Evolutionary conservation across 2,329 filamentous ascomycete species (phyloP), one percentile per base, ranked within the genome.

Genomic region (Pleurostoma richardsiae): DNA sequence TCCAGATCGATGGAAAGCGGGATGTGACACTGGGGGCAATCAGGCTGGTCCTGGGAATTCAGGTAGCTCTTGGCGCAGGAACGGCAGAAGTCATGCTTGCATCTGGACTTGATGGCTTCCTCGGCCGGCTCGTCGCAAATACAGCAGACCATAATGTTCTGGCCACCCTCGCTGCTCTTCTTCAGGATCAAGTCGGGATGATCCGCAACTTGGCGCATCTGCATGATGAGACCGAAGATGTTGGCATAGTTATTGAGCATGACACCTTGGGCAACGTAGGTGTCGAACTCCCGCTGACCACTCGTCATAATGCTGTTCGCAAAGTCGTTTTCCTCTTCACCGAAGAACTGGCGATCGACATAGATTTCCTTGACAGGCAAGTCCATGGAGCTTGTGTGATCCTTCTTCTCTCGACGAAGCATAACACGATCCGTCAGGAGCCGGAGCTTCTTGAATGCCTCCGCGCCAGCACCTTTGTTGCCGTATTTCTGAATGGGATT

Each of bases 201-300:
- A 55, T 99, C 94, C 6, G 94, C 90, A 29, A 96, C 89, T 70
- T 99, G 94, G 46, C 94, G 86, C 92, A 99, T 97, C 66, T 96
- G 91, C 90, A 97, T 97, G 61, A 99, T 96, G 46, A 99, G 78
- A 61, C 91, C 92, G 59, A 99, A 99, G 54, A 99, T 97, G 64
- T 99, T 99, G 71, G 94, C 94, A 57, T 97, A 97, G 63, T 96
- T 96, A 74, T 97, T 90, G 51, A 99, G 79, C 67, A 99, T 82
- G 26, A 97, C 92, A 71, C 90, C 91, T 53, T 90, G 88, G 19
- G 90, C 86, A 36, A 97, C 94, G 55, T 97, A 99, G 0, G 91
- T 97, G 60, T 97, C 89, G 55, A 97, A 99, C 57, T 90, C 85
- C 51, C 94, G 86, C 49, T 85, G 81, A 6, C 88, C 86, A 61